Evolutionary conservation across 1,284 basidiomycete species (phyloP).

Genomic region (Fomes fomentarius): DNA sequence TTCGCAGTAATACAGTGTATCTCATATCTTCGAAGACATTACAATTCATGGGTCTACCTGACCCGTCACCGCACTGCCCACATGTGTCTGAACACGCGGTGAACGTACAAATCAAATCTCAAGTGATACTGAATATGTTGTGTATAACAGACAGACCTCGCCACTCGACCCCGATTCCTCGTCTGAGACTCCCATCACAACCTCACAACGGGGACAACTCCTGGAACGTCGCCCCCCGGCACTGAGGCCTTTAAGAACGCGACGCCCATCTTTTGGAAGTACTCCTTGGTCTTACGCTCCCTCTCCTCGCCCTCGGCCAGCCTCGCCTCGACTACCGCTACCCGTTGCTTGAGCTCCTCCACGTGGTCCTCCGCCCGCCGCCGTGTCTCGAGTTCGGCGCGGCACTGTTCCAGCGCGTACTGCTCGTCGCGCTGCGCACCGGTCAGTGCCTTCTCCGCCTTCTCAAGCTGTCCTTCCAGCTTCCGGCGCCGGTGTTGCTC

Average conservation of each 20-base stretch:
- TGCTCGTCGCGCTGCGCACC: conserved; percentile 40
- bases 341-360: conserved; percentile 24
- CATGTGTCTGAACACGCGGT: no score
- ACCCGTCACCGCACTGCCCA: no score
- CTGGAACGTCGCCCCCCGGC: conserved; percentile 25
- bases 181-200: neutral
- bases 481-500: conserved; percentile 49
- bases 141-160: no score
- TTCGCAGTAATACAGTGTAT: no score
- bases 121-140: no score
- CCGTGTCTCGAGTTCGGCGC: conserved; percentile 43
- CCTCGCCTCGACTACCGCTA: conserved; percentile 14
- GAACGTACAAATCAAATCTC: no score
- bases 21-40: no score
- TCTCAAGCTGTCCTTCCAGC: conserved; percentile 42
- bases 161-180: neutral
- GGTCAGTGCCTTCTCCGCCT: conserved; percentile 38
- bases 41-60: no score
- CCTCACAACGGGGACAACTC: neutral
- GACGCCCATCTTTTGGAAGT: conserved; percentile 26
- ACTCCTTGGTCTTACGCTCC: conserved; percentile 27
- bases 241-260: conserved; percentile 27
- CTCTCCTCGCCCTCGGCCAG: conserved; percentile 15
- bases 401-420: conserved; percentile 42
- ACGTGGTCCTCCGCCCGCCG: conserved; percentile 41